Evolutionary conservation across 1,284 basidiomycete genomes (phyloP).

Genomic region (Naganishia liquefaciens): DNA sequence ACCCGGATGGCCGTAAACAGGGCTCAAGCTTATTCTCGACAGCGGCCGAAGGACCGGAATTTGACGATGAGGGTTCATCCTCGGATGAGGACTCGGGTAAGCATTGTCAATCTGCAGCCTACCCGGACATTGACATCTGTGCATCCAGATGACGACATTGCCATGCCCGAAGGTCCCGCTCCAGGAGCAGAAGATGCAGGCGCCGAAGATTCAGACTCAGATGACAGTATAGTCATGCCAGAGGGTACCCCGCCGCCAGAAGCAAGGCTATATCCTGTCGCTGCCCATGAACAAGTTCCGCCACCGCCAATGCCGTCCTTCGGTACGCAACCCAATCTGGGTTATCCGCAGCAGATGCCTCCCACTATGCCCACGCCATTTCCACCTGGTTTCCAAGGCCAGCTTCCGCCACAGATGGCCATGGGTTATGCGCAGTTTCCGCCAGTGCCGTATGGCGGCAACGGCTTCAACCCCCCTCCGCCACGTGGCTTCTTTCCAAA

Average conservation of each 20-base stretch:
- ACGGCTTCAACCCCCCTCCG: constrained; percentile 22
- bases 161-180: constrained; percentile 79
- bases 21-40: constrained; percentile 1
- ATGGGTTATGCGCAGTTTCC: constrained; percentile 32
- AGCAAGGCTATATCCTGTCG: constrained; percentile 30
- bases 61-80: constrained; percentile 49
- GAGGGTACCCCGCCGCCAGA: constrained; percentile 53
- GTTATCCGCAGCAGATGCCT: constrained; percentile 26
- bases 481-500: constrained; percentile 34
- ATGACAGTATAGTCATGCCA: constrained; percentile 55
- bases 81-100: constrained; percentile 41
- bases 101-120: neutral
- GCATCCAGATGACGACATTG: constrained; percentile 70
- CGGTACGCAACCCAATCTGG: constrained; percentile 17
- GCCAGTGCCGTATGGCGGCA: constrained; percentile 31
- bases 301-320: constrained; percentile 31
- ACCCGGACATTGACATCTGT: neutral
- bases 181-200: constrained; percentile 56
- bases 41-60: constrained; percentile 32
- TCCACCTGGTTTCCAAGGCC: neutral
- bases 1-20: constrained; percentile 30
- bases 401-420: neutral
- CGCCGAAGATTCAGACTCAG: constrained; percentile 43
- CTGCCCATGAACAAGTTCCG: constrained; percentile 27
- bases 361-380: constrained; percentile 37